These are phyloP conservation scores for Microstegium vimineum DNA, from an alignment of 176 grass and related monocot genomes.

Conservation along the genomic window DNA sequence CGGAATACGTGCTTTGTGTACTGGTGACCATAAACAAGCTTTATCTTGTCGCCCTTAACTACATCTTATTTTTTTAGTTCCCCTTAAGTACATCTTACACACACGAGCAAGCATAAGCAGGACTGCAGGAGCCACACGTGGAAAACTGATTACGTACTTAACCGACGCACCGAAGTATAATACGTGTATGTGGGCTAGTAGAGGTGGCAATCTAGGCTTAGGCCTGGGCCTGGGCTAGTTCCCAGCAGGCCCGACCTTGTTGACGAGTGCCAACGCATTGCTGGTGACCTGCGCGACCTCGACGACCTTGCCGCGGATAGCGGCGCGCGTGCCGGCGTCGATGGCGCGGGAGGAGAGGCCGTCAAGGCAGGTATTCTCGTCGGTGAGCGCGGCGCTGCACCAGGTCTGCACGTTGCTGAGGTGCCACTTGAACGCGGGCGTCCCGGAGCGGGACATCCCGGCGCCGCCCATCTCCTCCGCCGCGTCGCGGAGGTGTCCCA, in stretches of 20 bases:
- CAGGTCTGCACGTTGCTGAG: conserved; percentile 90
- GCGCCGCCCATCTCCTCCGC: conserved; percentile 48
- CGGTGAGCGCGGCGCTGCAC: conserved; percentile 91
- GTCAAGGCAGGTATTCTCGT: conserved; percentile 94
- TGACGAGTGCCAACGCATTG: conserved; percentile 90
- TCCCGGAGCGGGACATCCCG: conserved; percentile 34
- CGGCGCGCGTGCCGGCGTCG: conserved; percentile 42
- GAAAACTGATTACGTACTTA: too few species aligned
- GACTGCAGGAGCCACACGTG: too few species aligned
- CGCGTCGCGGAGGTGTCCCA: conserved; percentile 67
- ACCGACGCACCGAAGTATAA: too few species aligned
- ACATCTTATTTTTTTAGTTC: too few species aligned
- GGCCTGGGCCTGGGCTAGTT: conserved; percentile 12
- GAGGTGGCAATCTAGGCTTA: too few species aligned
- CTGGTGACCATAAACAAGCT: too few species aligned
- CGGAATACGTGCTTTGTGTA: too few species aligned
- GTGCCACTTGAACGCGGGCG: conserved; percentile 68
- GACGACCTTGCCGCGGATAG: conserved; percentile 75
- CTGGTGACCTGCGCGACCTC: conserved; percentile 92
- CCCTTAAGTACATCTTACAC: too few species aligned
- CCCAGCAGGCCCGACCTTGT: conserved; percentile 33
- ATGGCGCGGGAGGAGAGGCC: conserved; percentile 46
- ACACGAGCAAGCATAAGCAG: too few species aligned
- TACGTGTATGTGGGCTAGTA: too few species aligned
- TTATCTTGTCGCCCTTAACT: too few species aligned